A percentile compares a stretch with the other conserved stretches of the same genome.
phyloP scores from a whole-genome alignment of 73 alveolate genomes.

The Symbiodinium pilosum region DNA sequence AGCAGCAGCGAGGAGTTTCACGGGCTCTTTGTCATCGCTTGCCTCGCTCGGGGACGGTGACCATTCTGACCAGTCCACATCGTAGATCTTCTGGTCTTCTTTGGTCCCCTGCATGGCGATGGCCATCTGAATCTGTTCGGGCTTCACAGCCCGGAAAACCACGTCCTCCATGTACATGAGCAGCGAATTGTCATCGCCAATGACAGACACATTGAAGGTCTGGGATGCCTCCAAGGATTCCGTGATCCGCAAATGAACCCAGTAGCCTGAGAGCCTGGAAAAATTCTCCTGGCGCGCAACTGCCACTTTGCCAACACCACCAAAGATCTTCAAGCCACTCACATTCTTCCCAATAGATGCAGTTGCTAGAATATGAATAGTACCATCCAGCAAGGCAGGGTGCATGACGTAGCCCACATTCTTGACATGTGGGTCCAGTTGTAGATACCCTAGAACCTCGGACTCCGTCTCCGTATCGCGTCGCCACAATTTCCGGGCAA shows the following conservation, averaged over 20 bases:
- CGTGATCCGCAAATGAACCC: constrained; percentile 72
- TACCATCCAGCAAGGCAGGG: constrained; percentile 85
- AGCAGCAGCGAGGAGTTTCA: not conserved
- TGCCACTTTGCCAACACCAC: constrained; percentile 76
- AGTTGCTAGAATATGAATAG: constrained; percentile 82
- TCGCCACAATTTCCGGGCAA: constrained; percentile 66
- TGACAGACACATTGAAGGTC: constrained; percentile 66
- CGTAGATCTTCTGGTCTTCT: constrained; percentile 76
- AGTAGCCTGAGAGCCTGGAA: constrained; percentile 35
- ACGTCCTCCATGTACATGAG: constrained; percentile 89
- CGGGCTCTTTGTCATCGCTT: not conserved
- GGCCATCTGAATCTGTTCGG: constrained; percentile 94
- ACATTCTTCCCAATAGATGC: constrained; percentile 88
- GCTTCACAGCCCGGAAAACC: constrained; percentile 91
- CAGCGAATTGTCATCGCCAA: constrained; percentile 36
- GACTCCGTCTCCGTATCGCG: constrained; percentile 10
- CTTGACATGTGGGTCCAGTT: constrained; percentile 49
- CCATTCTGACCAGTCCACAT: constrained; percentile 43
- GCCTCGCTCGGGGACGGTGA: not conserved
- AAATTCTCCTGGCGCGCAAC: constrained; percentile 48
- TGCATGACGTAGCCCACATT: constrained; percentile 86
- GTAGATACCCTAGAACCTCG: constrained; percentile 41
- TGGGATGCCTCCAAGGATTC: constrained; percentile 87
- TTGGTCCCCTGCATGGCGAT: constrained; percentile 71
- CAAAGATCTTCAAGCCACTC: constrained; percentile 61